Conservation (phyloP, 805 yeast genomes). For the Candida patagonica region DNA sequence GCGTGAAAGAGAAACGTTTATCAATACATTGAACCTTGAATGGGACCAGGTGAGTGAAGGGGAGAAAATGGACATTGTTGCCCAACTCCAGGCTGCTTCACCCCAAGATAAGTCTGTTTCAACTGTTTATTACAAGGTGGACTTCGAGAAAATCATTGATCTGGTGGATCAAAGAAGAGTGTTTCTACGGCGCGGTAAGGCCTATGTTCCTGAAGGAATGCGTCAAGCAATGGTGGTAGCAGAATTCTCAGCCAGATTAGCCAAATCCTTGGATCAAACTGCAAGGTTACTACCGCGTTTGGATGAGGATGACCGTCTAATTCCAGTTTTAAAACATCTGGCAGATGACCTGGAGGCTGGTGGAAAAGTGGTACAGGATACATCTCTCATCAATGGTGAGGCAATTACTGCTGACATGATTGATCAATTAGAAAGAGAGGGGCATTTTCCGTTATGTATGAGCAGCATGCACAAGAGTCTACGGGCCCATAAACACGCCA, state of each 20-base stretch:
- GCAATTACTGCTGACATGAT: conserved; percentile 54
- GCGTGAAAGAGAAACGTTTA: conserved; percentile 61
- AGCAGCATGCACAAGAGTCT: conserved; percentile 56
- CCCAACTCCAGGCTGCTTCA: conserved; percentile 43
- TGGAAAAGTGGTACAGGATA: conserved; percentile 50
- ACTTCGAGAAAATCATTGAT: conserved; percentile 77
- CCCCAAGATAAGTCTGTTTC: conserved; percentile 9
- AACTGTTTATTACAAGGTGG: conserved; percentile 71
- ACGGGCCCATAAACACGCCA: conserved; percentile 56
- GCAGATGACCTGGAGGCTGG: conserved; percentile 35
- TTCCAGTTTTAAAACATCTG: conserved; percentile 75
- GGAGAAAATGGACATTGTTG: conserved; percentile 46
- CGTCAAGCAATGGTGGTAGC: conserved; percentile 61
- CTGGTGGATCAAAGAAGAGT: conserved; percentile 67
- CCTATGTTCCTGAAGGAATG: conserved; percentile 75
- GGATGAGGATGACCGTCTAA: conserved; percentile 84
- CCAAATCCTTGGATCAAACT: conserved; percentile 49
- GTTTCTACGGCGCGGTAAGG: conserved; percentile 57
- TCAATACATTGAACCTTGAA: conserved; percentile 54
- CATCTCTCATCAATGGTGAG: conserved; percentile 31
- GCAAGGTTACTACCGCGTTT: conserved; percentile 71
- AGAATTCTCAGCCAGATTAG: conserved; percentile 53
- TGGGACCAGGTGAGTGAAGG: conserved; percentile 59
- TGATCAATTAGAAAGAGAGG: conserved; percentile 41
- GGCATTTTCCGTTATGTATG: conserved; percentile 80